Conservation (phyloP, 805 yeast genomes). For the Myxozyma udenii region DNA sequence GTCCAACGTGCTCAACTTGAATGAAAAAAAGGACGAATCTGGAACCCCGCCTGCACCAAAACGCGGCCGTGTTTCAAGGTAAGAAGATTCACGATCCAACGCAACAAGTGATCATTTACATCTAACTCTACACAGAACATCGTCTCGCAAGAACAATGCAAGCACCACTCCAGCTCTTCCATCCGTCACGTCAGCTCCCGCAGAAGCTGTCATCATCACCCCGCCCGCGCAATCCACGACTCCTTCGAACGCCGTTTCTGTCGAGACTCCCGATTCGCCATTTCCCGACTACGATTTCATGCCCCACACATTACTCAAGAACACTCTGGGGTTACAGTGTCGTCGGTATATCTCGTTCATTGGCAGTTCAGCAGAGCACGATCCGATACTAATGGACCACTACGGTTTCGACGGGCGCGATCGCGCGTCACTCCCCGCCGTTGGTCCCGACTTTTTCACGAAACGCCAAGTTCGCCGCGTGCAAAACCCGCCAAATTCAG, state of each 20-base stretch:
- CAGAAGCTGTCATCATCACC: background rate
- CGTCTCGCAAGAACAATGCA: constrained; percentile 14
- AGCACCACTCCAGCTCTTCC: constrained; percentile 1
- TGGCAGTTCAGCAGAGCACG: constrained; percentile 34
- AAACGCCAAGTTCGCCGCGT: constrained; percentile 25
- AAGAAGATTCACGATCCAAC: too few species aligned
- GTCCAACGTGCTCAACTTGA: constrained; percentile 20
- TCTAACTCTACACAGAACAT: constrained; percentile 7
- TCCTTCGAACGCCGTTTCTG: constrained; percentile 2
- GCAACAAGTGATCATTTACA: too few species aligned
- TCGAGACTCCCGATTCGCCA: constrained; percentile 28
- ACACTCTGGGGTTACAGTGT: constrained; percentile 34
- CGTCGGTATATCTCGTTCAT: constrained; percentile 32
- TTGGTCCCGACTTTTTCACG: constrained; percentile 22
- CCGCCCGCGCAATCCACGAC: background rate
- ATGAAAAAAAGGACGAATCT: constrained; percentile 6
- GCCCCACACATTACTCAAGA: constrained; percentile 31
- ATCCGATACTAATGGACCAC: constrained; percentile 32
- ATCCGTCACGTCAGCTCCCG: background rate
- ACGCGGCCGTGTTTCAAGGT: constrained; percentile 18
- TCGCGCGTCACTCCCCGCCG: constrained; percentile 24
- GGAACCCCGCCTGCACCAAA: constrained; percentile 9
- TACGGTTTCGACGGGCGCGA: constrained; percentile 31
- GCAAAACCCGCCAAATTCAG: constrained; percentile 5
- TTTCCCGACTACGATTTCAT: constrained; percentile 35